Percentiles rank a stretch among this genome's conserved stretches.
Evolutionary conservation across 768 basidiomycete species (phyloP).

Genomic region (Chlorophyllum brunneum): DNA sequence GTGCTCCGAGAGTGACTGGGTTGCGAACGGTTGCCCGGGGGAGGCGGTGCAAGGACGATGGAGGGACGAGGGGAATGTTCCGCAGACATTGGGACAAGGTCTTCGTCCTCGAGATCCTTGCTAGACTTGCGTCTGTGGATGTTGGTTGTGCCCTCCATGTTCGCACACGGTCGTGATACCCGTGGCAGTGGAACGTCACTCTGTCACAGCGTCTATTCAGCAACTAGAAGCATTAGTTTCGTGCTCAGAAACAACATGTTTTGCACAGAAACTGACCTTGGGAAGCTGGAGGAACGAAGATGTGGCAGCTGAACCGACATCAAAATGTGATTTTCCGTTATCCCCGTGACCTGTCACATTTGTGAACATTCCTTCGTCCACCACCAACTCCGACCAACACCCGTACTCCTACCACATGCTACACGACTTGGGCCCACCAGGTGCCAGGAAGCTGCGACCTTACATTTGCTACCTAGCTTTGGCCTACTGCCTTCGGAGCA

Average conservation of each 20-base stretch:
- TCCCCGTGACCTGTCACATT: not conserved
- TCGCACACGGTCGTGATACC: not conserved
- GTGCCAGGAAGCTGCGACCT: too few species aligned
- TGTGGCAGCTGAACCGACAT: not conserved
- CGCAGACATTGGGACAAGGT: not conserved
- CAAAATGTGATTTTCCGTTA: not conserved
- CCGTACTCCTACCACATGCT: too few species aligned
- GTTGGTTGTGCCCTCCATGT: constrained; percentile 1
- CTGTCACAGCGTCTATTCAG: not conserved
- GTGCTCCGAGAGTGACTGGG: constrained; percentile 21
- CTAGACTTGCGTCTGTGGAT: constrained; percentile 15
- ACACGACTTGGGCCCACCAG: too few species aligned
- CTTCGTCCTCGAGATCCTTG: constrained; percentile 12
- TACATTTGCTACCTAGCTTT: too few species aligned
- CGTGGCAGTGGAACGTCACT: not conserved
- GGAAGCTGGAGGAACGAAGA: not conserved
- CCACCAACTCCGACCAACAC: too few species aligned
- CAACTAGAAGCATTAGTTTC: not conserved
- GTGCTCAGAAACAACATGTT: not conserved
- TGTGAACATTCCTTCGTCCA: too few species aligned
- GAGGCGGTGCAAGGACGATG: constrained; percentile 3
- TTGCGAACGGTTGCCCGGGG: constrained; percentile 12
- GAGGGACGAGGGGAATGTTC: not conserved
- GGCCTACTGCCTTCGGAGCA: too few species aligned
- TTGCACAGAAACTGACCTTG: not conserved